phyloP scores from a whole-genome alignment of 805 yeast genomes.

The Starmerella scarabaei region DNA sequence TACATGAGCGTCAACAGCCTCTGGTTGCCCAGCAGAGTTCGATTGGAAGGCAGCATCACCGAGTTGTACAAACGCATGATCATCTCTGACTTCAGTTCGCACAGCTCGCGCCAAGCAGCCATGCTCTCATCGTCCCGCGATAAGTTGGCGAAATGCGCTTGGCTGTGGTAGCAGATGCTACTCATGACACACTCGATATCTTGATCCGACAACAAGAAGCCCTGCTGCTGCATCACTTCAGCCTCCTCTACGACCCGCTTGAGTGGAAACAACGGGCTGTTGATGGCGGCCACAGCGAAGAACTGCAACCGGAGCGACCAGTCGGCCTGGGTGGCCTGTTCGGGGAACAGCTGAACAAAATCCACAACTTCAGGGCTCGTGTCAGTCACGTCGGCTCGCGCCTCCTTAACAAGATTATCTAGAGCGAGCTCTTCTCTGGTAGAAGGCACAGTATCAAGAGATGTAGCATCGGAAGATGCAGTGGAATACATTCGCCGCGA shows the following conservation, averaged over 20 bases:
- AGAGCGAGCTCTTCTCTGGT: conserved; percentile 14
- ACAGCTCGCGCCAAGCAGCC: conserved; percentile 17
- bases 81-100: conserved; percentile 20
- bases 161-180: conserved; percentile 24
- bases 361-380: conserved; percentile 16
- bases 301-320: conserved; percentile 24
- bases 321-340: conserved; percentile 17
- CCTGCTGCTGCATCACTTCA: conserved; percentile 25
- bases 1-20: conserved; percentile 20
- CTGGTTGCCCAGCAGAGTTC: conserved; percentile 17
- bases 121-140: conserved; percentile 7
- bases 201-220: conserved; percentile 20
- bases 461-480: background rate
- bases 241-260: conserved; percentile 21
- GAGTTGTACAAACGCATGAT: conserved; percentile 19
- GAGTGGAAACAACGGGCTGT: conserved; percentile 19
- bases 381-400: conserved; percentile 7
- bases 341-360: conserved; percentile 20
- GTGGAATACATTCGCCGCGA: background rate
- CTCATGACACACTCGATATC: conserved; percentile 24
- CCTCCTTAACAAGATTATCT: conserved; percentile 2
- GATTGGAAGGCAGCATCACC: conserved; percentile 20
- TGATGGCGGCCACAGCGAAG: conserved; percentile 19
- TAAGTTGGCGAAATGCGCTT: conserved; percentile 15
- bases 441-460: background rate